Conservation (phyloP, 257 asterid genomes). For the Solanum chilense region DNA sequence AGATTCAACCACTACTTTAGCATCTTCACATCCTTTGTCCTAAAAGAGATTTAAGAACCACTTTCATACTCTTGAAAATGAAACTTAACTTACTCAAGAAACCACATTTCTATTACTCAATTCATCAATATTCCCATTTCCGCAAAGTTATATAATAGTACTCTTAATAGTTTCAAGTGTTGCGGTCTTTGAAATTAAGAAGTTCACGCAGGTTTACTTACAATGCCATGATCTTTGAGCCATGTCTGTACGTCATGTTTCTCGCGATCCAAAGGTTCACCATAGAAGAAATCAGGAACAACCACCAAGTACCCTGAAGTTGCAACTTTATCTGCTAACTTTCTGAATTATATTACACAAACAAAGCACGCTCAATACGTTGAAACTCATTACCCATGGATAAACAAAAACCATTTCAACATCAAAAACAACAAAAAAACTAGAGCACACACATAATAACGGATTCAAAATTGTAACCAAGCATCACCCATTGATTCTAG, state of each 20-base stretch:
- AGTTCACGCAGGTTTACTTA: conserved; percentile 5
- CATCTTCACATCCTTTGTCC: conserved; percentile 66
- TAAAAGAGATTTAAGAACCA: not conserved
- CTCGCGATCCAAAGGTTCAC: conserved; percentile 38
- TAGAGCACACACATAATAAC: not conserved
- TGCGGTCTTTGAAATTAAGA: not conserved
- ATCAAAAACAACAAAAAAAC: not conserved
- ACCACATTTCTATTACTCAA: not conserved
- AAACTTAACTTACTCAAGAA: not conserved
- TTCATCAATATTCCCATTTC: not conserved
- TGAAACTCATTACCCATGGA: not conserved
- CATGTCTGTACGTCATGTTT: conserved; percentile 17
- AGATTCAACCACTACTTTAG: conserved; percentile 31
- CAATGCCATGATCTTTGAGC: conserved; percentile 32
- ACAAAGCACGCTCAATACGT: not conserved
- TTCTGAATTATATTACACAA: conserved; percentile 21
- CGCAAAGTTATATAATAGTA: not conserved
- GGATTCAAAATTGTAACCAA: not conserved
- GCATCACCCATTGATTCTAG: not conserved
- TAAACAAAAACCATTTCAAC: not conserved
- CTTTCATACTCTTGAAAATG: not conserved
- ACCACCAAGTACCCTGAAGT: conserved; percentile 45
- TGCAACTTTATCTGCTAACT: conserved; percentile 58
- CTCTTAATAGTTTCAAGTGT: not conserved
- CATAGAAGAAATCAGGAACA: conserved; percentile 67